These are phyloP conservation scores for Diatrype stigma DNA, from an alignment of 2,329 filamentous ascomycete genomes.

Conservation along the genomic window DNA sequence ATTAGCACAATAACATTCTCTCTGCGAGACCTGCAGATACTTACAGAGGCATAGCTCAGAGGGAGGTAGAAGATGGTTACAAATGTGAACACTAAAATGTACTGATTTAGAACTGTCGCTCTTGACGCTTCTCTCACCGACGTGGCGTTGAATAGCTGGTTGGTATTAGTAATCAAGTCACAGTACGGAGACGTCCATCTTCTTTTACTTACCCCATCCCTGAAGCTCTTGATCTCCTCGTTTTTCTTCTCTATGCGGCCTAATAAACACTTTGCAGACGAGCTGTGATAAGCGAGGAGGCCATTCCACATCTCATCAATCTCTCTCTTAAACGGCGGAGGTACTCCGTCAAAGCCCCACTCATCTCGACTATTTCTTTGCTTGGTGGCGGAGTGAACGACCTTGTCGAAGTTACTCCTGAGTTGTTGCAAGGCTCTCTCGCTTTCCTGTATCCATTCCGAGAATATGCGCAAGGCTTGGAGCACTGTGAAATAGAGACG, in stretches of 20 bases:
- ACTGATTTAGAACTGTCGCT: slow-evolving; percentile 10
- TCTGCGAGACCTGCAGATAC: background rate
- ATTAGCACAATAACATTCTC: background rate
- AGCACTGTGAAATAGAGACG: slow-evolving; percentile 12
- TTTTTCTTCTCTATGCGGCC: slow-evolving; percentile 3
- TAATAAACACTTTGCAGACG: slow-evolving; percentile 2
- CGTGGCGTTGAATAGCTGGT: slow-evolving; percentile 11
- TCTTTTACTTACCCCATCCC: slow-evolving; percentile 1
- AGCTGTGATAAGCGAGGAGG: slow-evolving; percentile 3
- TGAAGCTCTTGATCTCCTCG: slow-evolving; percentile 3
- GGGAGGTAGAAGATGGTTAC: slow-evolving; percentile 15
- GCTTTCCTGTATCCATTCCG: slow-evolving; percentile 13
- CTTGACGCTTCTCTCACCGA: slow-evolving; percentile 11
- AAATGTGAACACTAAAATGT: slow-evolving; percentile 12
- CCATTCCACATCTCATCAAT: slow-evolving; percentile 9
- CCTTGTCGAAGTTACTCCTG: slow-evolving; percentile 6
- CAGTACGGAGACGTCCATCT: no score
- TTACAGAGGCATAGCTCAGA: slow-evolving; percentile 6
- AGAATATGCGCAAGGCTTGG: slow-evolving; percentile 9
- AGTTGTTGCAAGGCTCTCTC: slow-evolving; percentile 11
- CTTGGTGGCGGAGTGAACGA: background rate
- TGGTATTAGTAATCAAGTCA: background rate
- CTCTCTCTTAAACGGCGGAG: slow-evolving; percentile 2
- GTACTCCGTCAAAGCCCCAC: background rate
- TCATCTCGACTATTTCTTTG: background rate